Evolutionary conservation across 805 yeast species (phyloP), one percentile per base, ranked within the genome.

Genomic region (Myxozyma monticola): DNA sequence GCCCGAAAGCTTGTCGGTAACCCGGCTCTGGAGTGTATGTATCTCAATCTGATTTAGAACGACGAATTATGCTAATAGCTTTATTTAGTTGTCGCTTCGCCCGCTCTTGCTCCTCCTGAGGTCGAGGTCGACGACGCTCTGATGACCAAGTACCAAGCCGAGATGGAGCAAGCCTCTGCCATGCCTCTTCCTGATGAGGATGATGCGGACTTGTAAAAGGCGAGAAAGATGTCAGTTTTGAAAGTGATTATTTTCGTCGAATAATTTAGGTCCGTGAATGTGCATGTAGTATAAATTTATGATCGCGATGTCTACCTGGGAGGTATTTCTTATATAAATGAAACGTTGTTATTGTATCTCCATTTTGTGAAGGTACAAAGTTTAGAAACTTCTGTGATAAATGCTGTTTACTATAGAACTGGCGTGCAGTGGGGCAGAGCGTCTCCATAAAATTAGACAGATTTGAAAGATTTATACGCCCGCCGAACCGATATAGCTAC

Each of bases 181-280:
- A 80, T 93, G 82, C 99, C 99, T 74, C 85, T 93, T 74, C 99
- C 99, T 64, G 99, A 93, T 78, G 99, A 93, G 80, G 99, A 93
- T 73, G 99, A 93, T 70, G 97, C 96, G 70, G 99, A 93, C 76
- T 86, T 93, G 77, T 93, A 88, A 78, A 40, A 17, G 26, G 14
- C 31, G 31, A 28, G 31, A 28, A 28, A 9, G 31, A 28, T 28
- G 14, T 28, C 31, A n/a, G n/a, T n/a, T n/a, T n/a, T n/a, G n/a
- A n/a, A n/a, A n/a, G n/a, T n/a, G n/a, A n/a, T n/a, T n/a, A n/a
- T n/a, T n/a, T n/a, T n/a, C n/a, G n/a, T n/a, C n/a, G n/a, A n/a
- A n/a, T n/a, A n/a, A n/a, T n/a, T 28, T 14, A 10, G 31, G 14
- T 28, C 9, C 14, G 9, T 14, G 31, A 28, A 14, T 9, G 14